phyloP scores from a whole-genome alignment of 306 rosid genomes.

The Senna tora region DNA sequence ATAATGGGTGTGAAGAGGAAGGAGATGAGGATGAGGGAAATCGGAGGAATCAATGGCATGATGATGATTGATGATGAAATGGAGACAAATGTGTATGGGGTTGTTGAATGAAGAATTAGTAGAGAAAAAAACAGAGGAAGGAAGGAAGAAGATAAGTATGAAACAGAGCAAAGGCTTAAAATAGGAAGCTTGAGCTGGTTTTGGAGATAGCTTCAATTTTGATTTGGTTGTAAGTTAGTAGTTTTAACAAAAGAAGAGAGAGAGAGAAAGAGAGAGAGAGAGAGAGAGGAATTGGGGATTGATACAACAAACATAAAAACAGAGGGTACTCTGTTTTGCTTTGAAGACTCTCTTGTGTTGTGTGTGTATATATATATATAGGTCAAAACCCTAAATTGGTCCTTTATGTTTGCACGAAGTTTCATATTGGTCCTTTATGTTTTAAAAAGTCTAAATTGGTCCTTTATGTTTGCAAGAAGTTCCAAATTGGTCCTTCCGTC shows the following conservation, averaged over 20 bases:
- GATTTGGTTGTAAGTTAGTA: not conserved
- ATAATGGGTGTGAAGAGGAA: conserved; percentile 38
- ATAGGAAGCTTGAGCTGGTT: not conserved
- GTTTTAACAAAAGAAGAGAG: not conserved
- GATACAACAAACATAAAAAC: not conserved
- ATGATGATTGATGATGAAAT: not conserved
- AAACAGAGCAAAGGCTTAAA: not conserved
- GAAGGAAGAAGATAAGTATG: not conserved
- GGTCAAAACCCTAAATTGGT: no score
- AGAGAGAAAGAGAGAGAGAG: no score
- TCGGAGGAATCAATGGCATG: conserved; percentile 31
- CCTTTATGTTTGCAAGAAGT: no score
- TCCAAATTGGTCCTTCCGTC: no score
- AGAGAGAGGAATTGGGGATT: no score
- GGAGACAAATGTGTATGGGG: not conserved
- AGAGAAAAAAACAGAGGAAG: not conserved
- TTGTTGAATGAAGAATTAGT: not conserved
- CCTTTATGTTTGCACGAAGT: no score
- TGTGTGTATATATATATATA: no score
- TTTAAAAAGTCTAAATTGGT: no score
- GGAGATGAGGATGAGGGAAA: conserved; percentile 16
- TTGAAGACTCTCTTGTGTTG: no score
- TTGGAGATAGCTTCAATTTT: not conserved
- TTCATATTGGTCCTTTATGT: no score
- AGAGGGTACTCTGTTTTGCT: no score